phyloP scores from a whole-genome alignment of 805 yeast genomes.

The Metschnikowia arizonensis region DNA sequence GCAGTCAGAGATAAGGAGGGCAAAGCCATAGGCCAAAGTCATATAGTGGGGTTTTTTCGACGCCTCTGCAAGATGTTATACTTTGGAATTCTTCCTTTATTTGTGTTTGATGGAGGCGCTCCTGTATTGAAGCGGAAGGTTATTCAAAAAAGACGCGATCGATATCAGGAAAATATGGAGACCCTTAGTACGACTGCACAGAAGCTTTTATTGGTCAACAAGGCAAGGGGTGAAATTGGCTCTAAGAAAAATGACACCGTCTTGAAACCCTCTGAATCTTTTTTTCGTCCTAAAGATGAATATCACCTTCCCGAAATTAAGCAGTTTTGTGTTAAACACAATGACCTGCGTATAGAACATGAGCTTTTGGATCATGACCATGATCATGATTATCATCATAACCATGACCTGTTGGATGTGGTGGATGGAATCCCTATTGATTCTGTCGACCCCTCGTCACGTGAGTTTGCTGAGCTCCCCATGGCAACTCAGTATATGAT shows the following conservation, averaged over 20 bases:
- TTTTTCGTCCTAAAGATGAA: conserved; percentile 65
- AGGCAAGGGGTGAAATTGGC: not conserved
- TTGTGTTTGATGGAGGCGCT: conserved; percentile 95
- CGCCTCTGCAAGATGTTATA: conserved; percentile 86
- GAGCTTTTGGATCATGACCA: conserved; percentile 59
- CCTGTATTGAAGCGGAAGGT: conserved; percentile 79
- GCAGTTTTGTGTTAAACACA: conserved; percentile 46
- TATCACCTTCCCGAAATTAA: conserved; percentile 76
- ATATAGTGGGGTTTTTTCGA: conserved; percentile 92
- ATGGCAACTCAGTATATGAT: conserved; percentile 83
- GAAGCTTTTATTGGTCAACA: conserved; percentile 70
- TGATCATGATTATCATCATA: conserved; percentile 20
- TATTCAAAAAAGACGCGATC: conserved; percentile 64
- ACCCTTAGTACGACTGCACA: conserved; percentile 73
- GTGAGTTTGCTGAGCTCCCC: conserved; percentile 74
- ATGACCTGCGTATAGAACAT: conserved; percentile 70
- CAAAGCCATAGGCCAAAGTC: conserved; percentile 69
- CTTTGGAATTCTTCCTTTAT: conserved; percentile 83
- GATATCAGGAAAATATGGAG: conserved; percentile 70
- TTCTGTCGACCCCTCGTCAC: conserved; percentile 76
- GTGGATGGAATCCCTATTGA: conserved; percentile 69
- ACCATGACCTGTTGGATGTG: no score
- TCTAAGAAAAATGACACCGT: no score
- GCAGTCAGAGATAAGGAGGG: conserved; percentile 91
- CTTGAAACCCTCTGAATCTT: not conserved